Percentiles rank a stretch among this genome's conserved stretches.
Conservation (phyloP, 331 rosid species). For the Spiraea crenata region DNA sequence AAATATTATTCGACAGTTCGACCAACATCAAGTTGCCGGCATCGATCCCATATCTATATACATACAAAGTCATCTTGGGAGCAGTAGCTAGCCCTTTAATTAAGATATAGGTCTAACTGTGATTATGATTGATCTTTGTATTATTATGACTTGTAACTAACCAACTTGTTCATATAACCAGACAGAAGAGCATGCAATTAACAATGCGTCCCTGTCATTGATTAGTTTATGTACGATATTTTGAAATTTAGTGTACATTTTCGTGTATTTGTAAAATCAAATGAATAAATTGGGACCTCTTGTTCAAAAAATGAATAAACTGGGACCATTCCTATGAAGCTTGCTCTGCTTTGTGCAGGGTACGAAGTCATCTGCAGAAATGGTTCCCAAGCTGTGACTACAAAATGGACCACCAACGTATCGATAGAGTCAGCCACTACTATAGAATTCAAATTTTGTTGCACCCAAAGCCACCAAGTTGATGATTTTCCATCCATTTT, state of each 20-base stretch:
- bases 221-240: no score
- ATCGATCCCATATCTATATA: no score
- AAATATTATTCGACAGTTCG: no score
- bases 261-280: no score
- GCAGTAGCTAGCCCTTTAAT: background rate
- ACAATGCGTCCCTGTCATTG: background rate
- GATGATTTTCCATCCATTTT: background rate
- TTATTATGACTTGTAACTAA: background rate
- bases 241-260: no score
- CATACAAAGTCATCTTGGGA: background rate
- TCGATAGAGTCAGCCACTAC: background rate
- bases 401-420: background rate
- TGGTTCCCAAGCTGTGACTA: background rate
- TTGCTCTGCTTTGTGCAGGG: background rate
- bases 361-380: background rate
- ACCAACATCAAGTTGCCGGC: no score
- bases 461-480: constrained; percentile 5
- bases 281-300: no score
- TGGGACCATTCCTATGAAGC: no score
- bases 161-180: background rate
- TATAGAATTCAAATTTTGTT: background rate
- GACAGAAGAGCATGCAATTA: constrained; percentile 1
- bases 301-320: no score
- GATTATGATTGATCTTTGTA: no score
- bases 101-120: background rate